Conservation (phyloP, 1,284 basidiomycete species). For the Pseudozyma sp. region DNA sequence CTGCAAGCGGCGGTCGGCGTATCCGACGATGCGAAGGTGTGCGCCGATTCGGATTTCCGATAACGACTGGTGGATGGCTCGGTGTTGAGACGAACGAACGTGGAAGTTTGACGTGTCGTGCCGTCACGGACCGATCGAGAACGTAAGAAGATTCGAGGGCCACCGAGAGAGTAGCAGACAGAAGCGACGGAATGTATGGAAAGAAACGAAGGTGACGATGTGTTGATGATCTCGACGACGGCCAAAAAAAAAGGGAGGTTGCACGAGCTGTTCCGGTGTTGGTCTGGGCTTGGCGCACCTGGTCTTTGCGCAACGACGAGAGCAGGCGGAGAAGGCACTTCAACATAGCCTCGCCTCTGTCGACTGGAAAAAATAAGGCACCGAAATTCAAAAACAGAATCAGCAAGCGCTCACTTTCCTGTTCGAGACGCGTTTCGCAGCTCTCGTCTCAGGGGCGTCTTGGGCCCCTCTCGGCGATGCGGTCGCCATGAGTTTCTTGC, state of each 20-base stretch:
- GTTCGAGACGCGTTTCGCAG: not conserved
- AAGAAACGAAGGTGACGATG: not conserved
- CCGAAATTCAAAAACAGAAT: slow-evolving; percentile 1
- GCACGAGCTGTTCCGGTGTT: not conserved
- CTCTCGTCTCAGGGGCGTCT: not conserved
- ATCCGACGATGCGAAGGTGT: too few relatives aligned
- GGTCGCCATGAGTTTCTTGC: too few relatives aligned
- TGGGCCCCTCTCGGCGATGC: not conserved
- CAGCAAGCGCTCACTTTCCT: not conserved
- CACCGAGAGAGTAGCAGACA: too few relatives aligned
- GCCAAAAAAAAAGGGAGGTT: not conserved
- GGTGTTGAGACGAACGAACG: too few relatives aligned
- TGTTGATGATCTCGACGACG: not conserved
- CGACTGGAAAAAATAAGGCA: not conserved
- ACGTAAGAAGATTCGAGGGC: too few relatives aligned
- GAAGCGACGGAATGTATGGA: not conserved
- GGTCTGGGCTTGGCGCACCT: slow-evolving; percentile 7
- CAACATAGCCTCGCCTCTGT: slow-evolving; percentile 17
- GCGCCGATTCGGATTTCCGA: too few relatives aligned
- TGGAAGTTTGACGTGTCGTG: too few relatives aligned
- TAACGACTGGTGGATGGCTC: too few relatives aligned
- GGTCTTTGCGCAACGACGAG: slow-evolving; percentile 8
- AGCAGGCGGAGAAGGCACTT: slow-evolving; percentile 17
- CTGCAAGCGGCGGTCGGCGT: too few relatives aligned
- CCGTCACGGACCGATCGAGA: too few relatives aligned